These are phyloP conservation scores for Nicotiana paniculata DNA, from an alignment of 257 asterid genomes.

Conservation along the genomic window DNA sequence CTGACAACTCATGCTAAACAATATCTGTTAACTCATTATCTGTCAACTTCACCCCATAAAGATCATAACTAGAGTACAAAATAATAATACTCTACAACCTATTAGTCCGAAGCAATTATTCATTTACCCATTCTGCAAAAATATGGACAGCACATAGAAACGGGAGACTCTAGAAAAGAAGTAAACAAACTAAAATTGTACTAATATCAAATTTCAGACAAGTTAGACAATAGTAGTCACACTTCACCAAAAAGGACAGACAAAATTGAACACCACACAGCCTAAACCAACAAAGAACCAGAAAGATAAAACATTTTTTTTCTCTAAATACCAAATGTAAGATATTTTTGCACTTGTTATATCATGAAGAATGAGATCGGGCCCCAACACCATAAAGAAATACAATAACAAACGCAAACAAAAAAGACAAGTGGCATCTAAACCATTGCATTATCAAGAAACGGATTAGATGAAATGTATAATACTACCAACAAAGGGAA, in stretches of 20 bases:
- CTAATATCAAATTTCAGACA: neutral
- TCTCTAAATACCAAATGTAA: neutral
- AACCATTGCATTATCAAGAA: neutral
- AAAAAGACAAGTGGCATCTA: neutral
- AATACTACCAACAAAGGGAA: neutral
- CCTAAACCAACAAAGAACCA: neutral
- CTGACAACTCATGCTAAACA: no score
- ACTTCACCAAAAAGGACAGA: neutral
- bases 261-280: no score
- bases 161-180: fast-evolving
- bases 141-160: neutral
- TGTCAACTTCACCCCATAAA: neutral
- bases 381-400: neutral
- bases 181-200: neutral
- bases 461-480: neutral
- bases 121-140: neutral
- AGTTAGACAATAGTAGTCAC: neutral
- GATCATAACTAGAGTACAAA: neutral
- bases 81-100: no score
- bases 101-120: neutral
- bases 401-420: neutral
- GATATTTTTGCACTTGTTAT: neutral
- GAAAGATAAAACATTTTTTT: neutral
- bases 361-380: neutral
- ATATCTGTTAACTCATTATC: neutral